Evolutionary conservation across 495 filamentous ascomycete species (phyloP).

Genomic region (Penicillium egyptiacum): DNA sequence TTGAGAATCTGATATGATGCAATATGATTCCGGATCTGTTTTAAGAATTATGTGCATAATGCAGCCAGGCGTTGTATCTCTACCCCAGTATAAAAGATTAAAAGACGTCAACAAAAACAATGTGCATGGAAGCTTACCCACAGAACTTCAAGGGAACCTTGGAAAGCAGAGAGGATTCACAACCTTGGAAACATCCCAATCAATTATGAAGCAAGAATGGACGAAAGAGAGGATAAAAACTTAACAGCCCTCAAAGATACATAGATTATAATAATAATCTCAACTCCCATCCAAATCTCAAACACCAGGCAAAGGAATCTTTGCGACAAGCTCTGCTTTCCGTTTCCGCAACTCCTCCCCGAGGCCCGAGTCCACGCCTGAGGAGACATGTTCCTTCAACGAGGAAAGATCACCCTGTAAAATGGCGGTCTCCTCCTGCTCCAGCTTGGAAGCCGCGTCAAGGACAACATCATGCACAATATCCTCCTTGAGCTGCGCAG

Average conservation of each 20-base stretch:
- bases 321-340: constrained; percentile 24
- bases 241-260: neutral
- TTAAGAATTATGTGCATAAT: neutral
- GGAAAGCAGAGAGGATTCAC: neutral
- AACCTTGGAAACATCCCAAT: neutral
- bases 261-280: neutral
- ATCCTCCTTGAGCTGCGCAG: constrained; percentile 23
- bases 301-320: constrained; percentile 23
- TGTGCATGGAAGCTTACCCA: neutral
- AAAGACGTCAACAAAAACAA: neutral
- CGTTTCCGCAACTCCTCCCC: constrained; percentile 34
- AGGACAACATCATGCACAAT: constrained; percentile 36
- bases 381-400: constrained; percentile 26
- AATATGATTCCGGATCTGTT: constrained; percentile 9
- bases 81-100: neutral
- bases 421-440: constrained; percentile 36
- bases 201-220: neutral
- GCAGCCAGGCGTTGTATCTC: neutral
- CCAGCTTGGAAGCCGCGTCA: constrained; percentile 38
- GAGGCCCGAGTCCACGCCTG: constrained; percentile 27
- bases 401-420: constrained; percentile 28
- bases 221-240: neutral
- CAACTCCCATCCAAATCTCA: constrained; percentile 1
- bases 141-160: constrained; percentile 1
- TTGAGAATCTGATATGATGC: constrained; percentile 11